Conservation (phyloP, 1,284 basidiomycete genomes). For the Coriolopsis trogii region DNA sequence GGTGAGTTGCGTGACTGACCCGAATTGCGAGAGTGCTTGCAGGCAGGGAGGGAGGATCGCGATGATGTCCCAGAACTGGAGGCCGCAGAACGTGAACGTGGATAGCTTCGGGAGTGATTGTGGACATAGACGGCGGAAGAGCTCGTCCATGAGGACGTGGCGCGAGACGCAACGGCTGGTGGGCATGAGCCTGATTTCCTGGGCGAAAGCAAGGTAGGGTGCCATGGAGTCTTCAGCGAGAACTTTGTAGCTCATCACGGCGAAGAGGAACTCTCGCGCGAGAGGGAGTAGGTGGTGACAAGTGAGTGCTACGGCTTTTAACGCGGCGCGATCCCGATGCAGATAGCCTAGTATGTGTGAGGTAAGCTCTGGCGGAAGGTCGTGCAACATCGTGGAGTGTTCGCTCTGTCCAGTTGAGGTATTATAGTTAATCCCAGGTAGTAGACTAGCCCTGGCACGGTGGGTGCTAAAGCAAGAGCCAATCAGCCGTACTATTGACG, state of each 20-base stretch:
- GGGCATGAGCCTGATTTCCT: background rate
- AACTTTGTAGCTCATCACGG: background rate
- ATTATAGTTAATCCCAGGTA: background rate
- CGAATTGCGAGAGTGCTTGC: background rate
- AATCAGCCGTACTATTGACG: no score
- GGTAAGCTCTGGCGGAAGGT: conserved; percentile 7
- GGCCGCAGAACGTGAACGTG: background rate
- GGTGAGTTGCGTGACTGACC: background rate
- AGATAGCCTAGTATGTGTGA: background rate
- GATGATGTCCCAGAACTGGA: background rate
- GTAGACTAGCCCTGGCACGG: background rate
- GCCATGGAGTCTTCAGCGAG: background rate
- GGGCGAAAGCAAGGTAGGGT: background rate
- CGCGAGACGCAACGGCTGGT: background rate
- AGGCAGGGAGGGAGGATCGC: background rate
- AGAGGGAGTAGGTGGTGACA: conserved; percentile 2
- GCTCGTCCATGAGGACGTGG: background rate
- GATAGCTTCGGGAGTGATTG: background rate
- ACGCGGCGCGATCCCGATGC: background rate
- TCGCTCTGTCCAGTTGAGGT: no score
- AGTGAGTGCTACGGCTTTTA: conserved; percentile 1
- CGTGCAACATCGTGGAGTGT: background rate
- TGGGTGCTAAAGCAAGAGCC: no score
- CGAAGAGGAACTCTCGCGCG: conserved; percentile 11
- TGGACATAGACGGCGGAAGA: background rate